Evolutionary conservation across 768 basidiomycete genomes (phyloP).

Genomic region (Russula sp.): DNA sequence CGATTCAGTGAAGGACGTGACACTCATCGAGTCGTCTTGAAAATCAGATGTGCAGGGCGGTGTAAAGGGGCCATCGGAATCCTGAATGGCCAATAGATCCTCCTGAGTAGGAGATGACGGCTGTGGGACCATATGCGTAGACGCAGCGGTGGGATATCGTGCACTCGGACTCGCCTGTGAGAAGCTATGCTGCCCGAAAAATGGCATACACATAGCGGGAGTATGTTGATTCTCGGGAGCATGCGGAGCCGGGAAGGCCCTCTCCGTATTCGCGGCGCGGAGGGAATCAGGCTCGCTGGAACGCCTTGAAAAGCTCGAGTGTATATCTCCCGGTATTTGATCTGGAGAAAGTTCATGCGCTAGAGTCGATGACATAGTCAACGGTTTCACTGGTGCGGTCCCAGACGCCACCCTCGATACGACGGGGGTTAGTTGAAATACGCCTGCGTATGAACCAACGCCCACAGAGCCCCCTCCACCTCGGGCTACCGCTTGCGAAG

Average conservation of each 20-base stretch:
- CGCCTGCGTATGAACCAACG: neutral
- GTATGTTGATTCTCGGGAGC: neutral
- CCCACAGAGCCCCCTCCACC: too few species aligned
- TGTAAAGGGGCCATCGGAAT: too few species aligned
- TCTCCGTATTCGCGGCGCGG: neutral
- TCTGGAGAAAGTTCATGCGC: neutral
- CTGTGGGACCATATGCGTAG: neutral
- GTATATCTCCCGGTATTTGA: neutral
- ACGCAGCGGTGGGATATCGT: neutral
- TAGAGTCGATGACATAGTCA: too few species aligned
- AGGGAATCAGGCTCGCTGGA: neutral
- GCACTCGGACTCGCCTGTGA: neutral
- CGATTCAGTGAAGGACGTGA: too few species aligned
- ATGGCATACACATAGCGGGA: neutral
- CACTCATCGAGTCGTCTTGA: neutral
- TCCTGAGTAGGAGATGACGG: neutral
- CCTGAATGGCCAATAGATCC: neutral
- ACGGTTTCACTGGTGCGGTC: neutral
- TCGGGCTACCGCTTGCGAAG: neutral
- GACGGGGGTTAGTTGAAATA: neutral
- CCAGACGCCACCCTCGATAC: neutral
- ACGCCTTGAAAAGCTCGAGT: neutral
- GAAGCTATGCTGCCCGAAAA: neutral
- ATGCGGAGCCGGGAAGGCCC: neutral
- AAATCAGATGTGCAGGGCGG: neutral